Conservation (phyloP, 805 yeast genomes). For the Candida arabinofermentans region DNA sequence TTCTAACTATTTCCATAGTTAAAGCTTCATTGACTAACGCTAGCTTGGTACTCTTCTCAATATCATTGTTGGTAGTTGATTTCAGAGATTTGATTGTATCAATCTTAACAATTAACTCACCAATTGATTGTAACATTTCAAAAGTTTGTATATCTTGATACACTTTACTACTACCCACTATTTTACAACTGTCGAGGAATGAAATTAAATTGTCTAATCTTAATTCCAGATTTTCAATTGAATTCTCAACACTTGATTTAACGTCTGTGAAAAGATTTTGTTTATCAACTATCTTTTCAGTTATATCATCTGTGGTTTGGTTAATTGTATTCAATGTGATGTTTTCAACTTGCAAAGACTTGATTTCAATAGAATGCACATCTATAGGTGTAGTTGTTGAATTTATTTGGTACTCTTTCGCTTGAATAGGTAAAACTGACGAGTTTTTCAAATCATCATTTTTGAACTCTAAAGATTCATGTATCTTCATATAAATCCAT, state of each 20-base stretch:
- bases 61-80: not conserved
- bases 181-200: too few relatives aligned
- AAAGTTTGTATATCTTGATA: not conserved
- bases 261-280: too few relatives aligned
- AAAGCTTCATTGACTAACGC: constrained; percentile 10
- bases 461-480: constrained; percentile 1
- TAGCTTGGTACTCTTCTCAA: constrained; percentile 4
- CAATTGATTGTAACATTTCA: constrained; percentile 10
- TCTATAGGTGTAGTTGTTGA: too few relatives aligned
- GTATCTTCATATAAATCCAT: not conserved
- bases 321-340: constrained; percentile 11
- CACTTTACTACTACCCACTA: too few relatives aligned
- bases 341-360: constrained; percentile 14
- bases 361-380: constrained; percentile 4
- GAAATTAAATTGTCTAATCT: constrained; percentile 7
- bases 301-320: constrained; percentile 1
- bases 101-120: constrained; percentile 8
- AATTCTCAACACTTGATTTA: not conserved
- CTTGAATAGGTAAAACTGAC: constrained; percentile 1
- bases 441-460: not conserved
- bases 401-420: too few relatives aligned
- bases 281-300: not conserved
- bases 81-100: constrained; percentile 3
- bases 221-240: constrained; percentile 2
- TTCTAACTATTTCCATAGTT: constrained; percentile 8